These are phyloP conservation scores for Davidsoniella virescens DNA, from an alignment of 2,329 filamentous ascomycete genomes.

Conservation along the genomic window DNA sequence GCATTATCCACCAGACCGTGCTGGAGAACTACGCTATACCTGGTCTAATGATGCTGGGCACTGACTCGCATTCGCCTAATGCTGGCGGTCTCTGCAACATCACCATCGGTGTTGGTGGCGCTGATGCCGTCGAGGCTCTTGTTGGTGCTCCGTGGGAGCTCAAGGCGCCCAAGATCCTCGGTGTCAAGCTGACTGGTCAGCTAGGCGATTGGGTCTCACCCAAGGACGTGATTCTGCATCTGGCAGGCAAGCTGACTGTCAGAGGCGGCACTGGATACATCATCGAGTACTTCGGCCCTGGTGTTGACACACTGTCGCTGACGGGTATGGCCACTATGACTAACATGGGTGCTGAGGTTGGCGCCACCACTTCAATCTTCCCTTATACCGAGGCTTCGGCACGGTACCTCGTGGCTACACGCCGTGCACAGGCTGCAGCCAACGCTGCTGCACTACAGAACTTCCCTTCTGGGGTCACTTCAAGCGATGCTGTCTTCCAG, in stretches of 20 bases:
- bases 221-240: slow-evolving; percentile 84
- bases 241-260: slow-evolving; percentile 82
- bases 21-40: slow-evolving; percentile 96
- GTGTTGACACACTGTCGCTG: slow-evolving; percentile 73
- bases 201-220: slow-evolving; percentile 83
- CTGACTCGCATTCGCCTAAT: slow-evolving; percentile 93
- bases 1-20: slow-evolving; percentile 95
- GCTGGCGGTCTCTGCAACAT: slow-evolving; percentile 88
- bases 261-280: slow-evolving; percentile 87
- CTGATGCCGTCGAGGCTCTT: slow-evolving; percentile 90
- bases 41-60: slow-evolving; percentile 96
- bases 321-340: slow-evolving; percentile 87
- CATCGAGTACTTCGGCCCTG: slow-evolving; percentile 85
- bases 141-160: slow-evolving; percentile 96
- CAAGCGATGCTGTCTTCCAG: slow-evolving; percentile 38
- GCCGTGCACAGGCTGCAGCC: slow-evolving; percentile 45
- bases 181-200: slow-evolving; percentile 68
- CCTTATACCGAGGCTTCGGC: slow-evolving; percentile 74
- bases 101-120: slow-evolving; percentile 92
- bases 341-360: slow-evolving; percentile 81
- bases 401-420: slow-evolving; percentile 74
- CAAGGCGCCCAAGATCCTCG: slow-evolving; percentile 81
- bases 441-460: slow-evolving; percentile 45
- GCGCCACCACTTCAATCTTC: slow-evolving; percentile 90
- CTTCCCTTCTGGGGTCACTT: slow-evolving; percentile 27